Conservation (phyloP, 306 rosid genomes). For the Lotus japonicus region DNA sequence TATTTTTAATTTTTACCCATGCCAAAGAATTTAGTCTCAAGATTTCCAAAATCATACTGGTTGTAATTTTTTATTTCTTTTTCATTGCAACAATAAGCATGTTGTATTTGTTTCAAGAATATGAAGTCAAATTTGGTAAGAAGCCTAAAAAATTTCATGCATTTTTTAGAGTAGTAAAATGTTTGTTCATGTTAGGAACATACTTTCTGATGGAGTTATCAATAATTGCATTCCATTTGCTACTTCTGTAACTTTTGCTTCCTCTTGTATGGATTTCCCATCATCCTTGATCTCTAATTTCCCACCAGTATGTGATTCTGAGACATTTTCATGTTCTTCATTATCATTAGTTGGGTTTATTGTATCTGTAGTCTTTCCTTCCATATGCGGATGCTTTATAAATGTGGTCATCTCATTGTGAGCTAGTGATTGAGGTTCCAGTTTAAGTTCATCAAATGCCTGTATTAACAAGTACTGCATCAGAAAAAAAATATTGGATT, state of each 20-base stretch:
- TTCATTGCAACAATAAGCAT: not conserved
- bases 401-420: not conserved
- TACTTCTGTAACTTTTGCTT: not conserved
- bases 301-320: not conserved
- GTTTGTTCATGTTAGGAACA: not conserved
- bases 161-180: not conserved
- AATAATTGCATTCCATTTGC: not conserved
- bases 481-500: not conserved
- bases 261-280: not conserved
- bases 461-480: not conserved
- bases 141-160: not conserved
- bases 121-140: not conserved
- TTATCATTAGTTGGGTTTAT: not conserved
- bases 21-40: no score
- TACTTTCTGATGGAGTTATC: not conserved
- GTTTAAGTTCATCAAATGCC: not conserved
- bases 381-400: not conserved
- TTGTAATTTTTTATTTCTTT: not conserved
- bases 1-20: not conserved
- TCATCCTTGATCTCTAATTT: not conserved
- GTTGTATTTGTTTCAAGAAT: not conserved
- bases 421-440: not conserved
- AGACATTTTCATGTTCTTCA: constrained; percentile 1
- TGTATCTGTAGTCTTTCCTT: not conserved
- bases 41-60: not conserved